Evolutionary conservation across 441 rosid genomes (phyloP), one percentile per base, ranked within the genome.

Genomic region (Hura crepitans): DNA sequence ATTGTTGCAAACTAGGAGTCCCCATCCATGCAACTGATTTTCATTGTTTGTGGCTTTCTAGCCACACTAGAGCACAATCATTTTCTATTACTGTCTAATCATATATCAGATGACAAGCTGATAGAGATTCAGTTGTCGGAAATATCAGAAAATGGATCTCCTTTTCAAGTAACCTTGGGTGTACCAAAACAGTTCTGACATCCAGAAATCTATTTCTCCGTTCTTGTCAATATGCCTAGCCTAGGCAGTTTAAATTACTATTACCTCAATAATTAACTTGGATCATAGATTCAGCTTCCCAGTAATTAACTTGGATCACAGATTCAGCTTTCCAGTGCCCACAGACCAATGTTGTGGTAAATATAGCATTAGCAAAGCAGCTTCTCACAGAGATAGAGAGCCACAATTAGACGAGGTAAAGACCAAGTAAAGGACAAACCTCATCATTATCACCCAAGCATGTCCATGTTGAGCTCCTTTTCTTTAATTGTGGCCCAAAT

Each of bases 401-500:
- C 50, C 51, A 56, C 54, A 70, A 54, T 20, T 70, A 39, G 54
- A 61, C 28, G 51, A 18, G 58, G 25, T 33, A 60, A 31, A 75
- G 31, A 66, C 13, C 55, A 62, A 39, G 39, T 37, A 5, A 42
- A 20, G 5, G 30, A 33, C 74, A 70, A 75, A 91, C 96, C 96
- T 91, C 91, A 62, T 82, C 79, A 37, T 85, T 90, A 70, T 87
- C 91, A 64, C 87, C 85, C 56, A 76, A 20, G 68, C 62, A 73
- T 57, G 81, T 30, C 80, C 83, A 77, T 30, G 84, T 77, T 37
- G 79, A 63, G 70, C 69, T 74, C 66, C 51, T 86, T 82, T 85
- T 87, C 88, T 86, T 89, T 78, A 91, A 79, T 75, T 45, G 85
- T 47, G 99, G 99, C 66, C 99, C 99, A 71, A 84, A 87, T 66